Conservation (phyloP, 2,329 filamentous ascomycete species). For the Colletotrichum sp. region DNA sequence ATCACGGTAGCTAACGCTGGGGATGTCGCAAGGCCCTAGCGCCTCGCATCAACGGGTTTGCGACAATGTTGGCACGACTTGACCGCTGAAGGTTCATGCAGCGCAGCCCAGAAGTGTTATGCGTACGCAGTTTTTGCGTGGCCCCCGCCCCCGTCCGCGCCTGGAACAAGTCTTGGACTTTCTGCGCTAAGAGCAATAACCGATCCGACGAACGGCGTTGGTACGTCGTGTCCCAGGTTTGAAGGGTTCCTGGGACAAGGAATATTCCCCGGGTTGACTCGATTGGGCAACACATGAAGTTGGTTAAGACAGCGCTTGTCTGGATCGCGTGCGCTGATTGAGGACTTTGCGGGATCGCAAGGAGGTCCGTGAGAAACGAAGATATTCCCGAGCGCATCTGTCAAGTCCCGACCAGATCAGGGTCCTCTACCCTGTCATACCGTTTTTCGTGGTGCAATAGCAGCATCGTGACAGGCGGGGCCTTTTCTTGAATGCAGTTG, state of each 20-base stretch:
- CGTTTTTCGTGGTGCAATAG: neutral
- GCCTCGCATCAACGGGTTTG: neutral
- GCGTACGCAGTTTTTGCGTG: neutral
- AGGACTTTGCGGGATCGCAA: slow-evolving; percentile 25
- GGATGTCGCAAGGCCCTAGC: neutral
- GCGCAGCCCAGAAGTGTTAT: neutral
- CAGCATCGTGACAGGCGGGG: neutral
- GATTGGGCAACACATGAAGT: slow-evolving; percentile 32
- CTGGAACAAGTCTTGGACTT: neutral
- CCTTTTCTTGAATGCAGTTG: neutral
- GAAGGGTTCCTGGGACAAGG: neutral
- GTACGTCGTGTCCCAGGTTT: neutral
- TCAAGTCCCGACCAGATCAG: slow-evolving; percentile 1
- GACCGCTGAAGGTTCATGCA: neutral
- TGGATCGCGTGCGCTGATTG: slow-evolving; percentile 18
- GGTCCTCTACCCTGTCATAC: neutral
- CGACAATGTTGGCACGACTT: slow-evolving; percentile 3
- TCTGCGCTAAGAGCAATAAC: neutral
- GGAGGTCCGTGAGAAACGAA: slow-evolving; percentile 32
- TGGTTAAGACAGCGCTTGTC: slow-evolving; percentile 19
- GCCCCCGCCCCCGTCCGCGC: neutral
- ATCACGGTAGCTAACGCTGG: neutral
- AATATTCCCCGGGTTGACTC: slow-evolving; percentile 30
- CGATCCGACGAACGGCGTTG: neutral
- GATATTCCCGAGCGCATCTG: slow-evolving; percentile 32